Conservation (phyloP, 495 filamentous ascomycete genomes). For the Acidiella bohemica region DNA sequence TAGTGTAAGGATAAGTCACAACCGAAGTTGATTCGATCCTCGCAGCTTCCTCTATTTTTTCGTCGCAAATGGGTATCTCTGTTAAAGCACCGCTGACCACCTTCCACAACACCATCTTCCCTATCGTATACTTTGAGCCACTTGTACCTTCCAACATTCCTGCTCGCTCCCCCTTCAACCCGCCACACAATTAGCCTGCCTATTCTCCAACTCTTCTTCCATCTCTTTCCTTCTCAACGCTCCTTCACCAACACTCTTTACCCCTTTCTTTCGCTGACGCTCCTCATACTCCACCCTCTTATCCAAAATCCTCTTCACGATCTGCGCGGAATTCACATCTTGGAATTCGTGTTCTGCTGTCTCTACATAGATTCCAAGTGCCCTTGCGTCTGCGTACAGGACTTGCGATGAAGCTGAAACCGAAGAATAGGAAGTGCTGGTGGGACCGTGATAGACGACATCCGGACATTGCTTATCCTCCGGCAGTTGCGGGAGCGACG, state of each 20-base stretch:
- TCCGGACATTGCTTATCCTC: conserved; percentile 35
- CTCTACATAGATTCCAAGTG: conserved; percentile 28
- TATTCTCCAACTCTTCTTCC: conserved; percentile 36
- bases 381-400: conserved; percentile 58
- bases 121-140: too few relatives aligned
- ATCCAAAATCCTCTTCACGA: conserved; percentile 78
- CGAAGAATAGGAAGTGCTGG: conserved; percentile 58
- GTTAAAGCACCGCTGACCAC: too few relatives aligned
- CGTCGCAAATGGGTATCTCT: too few relatives aligned
- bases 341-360: conserved; percentile 54
- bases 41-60: too few relatives aligned
- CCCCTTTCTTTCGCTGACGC: conserved; percentile 72
- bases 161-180: too few relatives aligned
- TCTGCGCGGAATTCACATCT: conserved; percentile 81
- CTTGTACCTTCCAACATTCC: too few relatives aligned
- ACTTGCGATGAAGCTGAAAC: conserved; percentile 56
- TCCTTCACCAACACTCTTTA: conserved; percentile 64
- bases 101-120: too few relatives aligned
- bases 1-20: too few relatives aligned
- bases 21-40: too few relatives aligned
- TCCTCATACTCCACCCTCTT: conserved; percentile 77
- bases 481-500: conserved; percentile 56
- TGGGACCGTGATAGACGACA: conserved; percentile 82
- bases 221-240: conserved; percentile 41
- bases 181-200: too few relatives aligned